phyloP scores from a whole-genome alignment of 805 yeast species.

The Teunomyces pallodes region DNA sequence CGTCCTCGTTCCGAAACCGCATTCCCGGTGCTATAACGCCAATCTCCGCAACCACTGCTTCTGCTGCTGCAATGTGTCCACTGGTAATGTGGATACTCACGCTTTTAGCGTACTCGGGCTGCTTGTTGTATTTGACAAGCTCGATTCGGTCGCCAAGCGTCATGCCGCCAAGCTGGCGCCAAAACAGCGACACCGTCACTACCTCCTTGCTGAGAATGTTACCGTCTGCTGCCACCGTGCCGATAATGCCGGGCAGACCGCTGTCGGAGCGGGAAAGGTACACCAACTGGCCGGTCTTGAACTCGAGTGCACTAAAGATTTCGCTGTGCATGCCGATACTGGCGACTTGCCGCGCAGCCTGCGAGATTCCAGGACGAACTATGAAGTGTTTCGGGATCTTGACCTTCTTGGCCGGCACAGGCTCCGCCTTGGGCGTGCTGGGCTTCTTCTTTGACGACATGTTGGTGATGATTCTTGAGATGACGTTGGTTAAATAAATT shows the following conservation, averaged over 20 bases:
- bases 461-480: not conserved
- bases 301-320: slow-evolving; percentile 46
- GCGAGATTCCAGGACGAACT: slow-evolving; percentile 30
- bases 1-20: slow-evolving; percentile 14
- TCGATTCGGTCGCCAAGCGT: slow-evolving; percentile 48
- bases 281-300: slow-evolving; percentile 45
- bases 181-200: slow-evolving; percentile 21
- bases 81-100: not conserved
- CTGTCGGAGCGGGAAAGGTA: slow-evolving; percentile 42
- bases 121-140: slow-evolving; percentile 44
- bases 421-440: slow-evolving; percentile 16
- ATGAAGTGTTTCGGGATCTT: slow-evolving; percentile 41
- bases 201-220: slow-evolving; percentile 28
- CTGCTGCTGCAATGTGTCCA: not conserved
- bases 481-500: not conserved
- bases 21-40: slow-evolving; percentile 65
- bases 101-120: slow-evolving; percentile 42
- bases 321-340: slow-evolving; percentile 43
- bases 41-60: slow-evolving; percentile 33
- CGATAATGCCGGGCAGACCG: slow-evolving; percentile 44
- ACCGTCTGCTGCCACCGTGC: slow-evolving; percentile 37
- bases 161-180: slow-evolving; percentile 35
- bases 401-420: slow-evolving; percentile 26
- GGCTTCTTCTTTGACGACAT: slow-evolving; percentile 28
- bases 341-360: slow-evolving; percentile 11